phyloP scores from a whole-genome alignment of 2,329 filamentous ascomycete genomes.

The Colletotrichum liriopes region DNA sequence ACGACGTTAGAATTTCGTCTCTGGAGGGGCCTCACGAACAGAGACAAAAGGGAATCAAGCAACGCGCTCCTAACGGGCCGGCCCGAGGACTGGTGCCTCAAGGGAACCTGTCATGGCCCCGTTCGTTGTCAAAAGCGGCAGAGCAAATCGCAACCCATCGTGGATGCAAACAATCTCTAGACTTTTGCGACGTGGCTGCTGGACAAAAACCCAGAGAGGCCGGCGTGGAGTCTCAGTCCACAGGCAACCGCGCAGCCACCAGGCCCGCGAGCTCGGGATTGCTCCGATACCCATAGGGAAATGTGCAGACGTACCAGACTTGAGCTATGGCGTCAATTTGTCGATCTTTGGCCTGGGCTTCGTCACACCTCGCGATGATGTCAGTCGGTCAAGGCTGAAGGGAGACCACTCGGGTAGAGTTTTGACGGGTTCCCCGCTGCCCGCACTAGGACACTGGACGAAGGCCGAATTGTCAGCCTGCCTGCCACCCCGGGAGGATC shows the following conservation, averaged over 20 bases:
- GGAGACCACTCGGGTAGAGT: slow-evolving; percentile 26
- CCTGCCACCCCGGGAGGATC: neutral
- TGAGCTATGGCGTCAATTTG: slow-evolving; percentile 37
- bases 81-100: slow-evolving; percentile 1
- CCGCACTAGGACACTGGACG: slow-evolving; percentile 28
- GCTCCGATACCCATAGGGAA: neutral
- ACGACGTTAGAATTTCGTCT: neutral
- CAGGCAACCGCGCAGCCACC: slow-evolving; percentile 17
- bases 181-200: neutral
- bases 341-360: slow-evolving; percentile 37
- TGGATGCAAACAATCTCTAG: slow-evolving; percentile 5
- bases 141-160: neutral
- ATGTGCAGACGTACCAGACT: slow-evolving; percentile 23
- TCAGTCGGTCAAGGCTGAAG: slow-evolving; percentile 39
- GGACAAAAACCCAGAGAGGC: neutral
- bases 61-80: slow-evolving; percentile 20
- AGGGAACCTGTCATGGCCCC: neutral
- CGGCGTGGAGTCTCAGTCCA: neutral
- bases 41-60: slow-evolving; percentile 3
- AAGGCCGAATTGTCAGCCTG: slow-evolving; percentile 23
- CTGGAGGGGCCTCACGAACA: neutral
- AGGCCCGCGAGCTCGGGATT: slow-evolving; percentile 12
- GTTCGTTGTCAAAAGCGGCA: neutral
- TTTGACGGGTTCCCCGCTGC: slow-evolving; percentile 36
- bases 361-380: slow-evolving; percentile 41